Percentiles rank a stretch among this genome's conserved stretches.
Conservation (phyloP, 805 yeast species). For the Metschnikowia vanudenii region DNA sequence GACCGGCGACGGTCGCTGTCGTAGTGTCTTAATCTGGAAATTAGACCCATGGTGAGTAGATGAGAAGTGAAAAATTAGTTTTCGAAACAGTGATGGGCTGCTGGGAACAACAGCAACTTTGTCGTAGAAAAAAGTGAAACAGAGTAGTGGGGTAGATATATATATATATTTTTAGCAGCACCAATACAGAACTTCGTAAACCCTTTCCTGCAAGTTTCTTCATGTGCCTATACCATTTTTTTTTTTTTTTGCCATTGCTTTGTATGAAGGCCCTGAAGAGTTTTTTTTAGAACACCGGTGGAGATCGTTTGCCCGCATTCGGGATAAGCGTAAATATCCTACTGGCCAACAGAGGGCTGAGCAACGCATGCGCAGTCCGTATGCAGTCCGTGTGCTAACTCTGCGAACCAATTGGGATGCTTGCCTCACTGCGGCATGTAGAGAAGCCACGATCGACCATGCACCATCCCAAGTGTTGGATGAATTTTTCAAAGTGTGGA, state of each 20-base stretch:
- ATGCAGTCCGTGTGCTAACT: not conserved
- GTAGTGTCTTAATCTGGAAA: conserved; percentile 21
- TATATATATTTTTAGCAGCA: not conserved
- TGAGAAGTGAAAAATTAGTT: too few species aligned
- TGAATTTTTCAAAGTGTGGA: too few species aligned
- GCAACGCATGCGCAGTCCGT: not conserved
- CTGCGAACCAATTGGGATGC: not conserved
- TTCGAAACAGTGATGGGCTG: not conserved
- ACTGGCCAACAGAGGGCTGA: not conserved
- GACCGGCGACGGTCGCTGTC: conserved; percentile 5
- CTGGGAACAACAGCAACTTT: not conserved
- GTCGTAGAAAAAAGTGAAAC: not conserved
- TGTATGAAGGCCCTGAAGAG: not conserved
- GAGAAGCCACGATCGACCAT: too few species aligned
- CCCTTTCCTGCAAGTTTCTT: too few species aligned
- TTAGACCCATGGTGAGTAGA: conserved; percentile 21
- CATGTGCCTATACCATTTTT: too few species aligned
- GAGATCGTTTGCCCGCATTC: not conserved
- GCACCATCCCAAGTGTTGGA: too few species aligned
- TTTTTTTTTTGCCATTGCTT: too few species aligned
- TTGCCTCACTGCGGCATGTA: too few species aligned
- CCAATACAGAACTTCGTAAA: not conserved
- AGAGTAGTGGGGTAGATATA: not conserved
- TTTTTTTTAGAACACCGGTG: conserved; percentile 6
- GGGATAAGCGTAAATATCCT: conserved; percentile 2